Evolutionary conservation across 2,329 filamentous ascomycete species (phyloP), one percentile per base, ranked within the genome.

Genomic region (Alternaria consortialis): DNA sequence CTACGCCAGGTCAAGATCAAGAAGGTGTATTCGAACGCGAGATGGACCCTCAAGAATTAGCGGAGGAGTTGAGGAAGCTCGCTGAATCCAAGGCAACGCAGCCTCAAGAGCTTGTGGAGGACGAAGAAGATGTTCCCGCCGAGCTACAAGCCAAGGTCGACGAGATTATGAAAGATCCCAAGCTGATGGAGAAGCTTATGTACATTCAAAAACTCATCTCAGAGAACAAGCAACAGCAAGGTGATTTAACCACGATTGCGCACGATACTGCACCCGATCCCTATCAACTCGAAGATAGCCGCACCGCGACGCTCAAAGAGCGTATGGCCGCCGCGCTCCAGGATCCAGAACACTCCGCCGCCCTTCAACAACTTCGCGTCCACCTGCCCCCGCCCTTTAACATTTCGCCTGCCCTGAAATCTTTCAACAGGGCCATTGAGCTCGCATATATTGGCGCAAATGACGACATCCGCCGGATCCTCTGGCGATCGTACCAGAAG

Each of bases 361-460:
- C 73, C 5, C 64, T 78, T 7, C 55, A 65, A 23, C 54, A 60
- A 29, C 68, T 78, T 5, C 71, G 63, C 39, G 69, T 78, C 42
- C 58, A 63, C 11, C 72, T 78, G 2, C 70, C 60, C 5, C 69
- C 72, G 1, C 74, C 75, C 1, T 77, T 77, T 63, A 74, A 73
- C 60, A 68, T 75, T 37, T 65, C 71, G 4, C 76, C 75, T 5
- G 68, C 70, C 2, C 62, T 79, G 13, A 72, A 70, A 25, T 62
- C 68, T 3, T 74, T 79, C 65, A 79, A 79, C 39, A 68, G 77
- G 60, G 74, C 72, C 13, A 70, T 79, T 31, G 69, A 74, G 40
- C 62, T 76, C 12, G 73, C 77, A 17, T 79, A 77, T 40, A 56
- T 77, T 15, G 75, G 76, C 39, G 74, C 75, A 12, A 79, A 76